Conservation (phyloP, 2,329 filamentous ascomycete genomes). For the Xenoacremonium recifei region DNA sequence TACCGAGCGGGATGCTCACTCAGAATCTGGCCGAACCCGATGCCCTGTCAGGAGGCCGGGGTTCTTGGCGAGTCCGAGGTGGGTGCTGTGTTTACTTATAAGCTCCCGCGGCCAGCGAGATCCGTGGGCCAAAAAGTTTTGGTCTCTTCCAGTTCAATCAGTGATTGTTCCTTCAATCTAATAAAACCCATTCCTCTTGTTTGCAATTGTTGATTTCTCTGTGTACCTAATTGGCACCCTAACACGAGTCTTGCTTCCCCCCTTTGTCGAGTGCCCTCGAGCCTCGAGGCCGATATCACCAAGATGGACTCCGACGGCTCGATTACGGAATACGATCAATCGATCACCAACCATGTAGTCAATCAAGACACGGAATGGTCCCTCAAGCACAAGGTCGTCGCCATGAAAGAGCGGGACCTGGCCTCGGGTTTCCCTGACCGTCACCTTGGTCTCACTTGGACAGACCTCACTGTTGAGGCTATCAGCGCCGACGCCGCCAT, state of each 20-base stretch:
- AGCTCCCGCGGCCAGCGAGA: too few species aligned
- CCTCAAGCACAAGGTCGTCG: constrained; percentile 47
- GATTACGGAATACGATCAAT: constrained; percentile 21
- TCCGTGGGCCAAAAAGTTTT: too few species aligned
- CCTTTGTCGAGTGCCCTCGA: too few species aligned
- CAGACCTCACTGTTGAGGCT: constrained; percentile 61
- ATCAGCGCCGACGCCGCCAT: constrained; percentile 60
- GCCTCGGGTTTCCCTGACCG: constrained; percentile 46
- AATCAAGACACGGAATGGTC: constrained; percentile 38
- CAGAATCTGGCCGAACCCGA: background rate
- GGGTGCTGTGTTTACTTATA: background rate
- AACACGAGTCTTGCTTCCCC: too few species aligned
- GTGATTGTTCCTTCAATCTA: background rate
- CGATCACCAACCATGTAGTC: constrained; percentile 5
- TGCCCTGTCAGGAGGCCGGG: background rate
- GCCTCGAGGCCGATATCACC: too few species aligned
- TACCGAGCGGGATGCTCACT: background rate
- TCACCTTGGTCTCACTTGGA: constrained; percentile 63
- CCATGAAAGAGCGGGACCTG: constrained; percentile 40
- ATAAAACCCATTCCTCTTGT: background rate
- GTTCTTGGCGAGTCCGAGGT: background rate
- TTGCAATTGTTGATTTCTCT: too few species aligned
- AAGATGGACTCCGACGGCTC: constrained; percentile 24
- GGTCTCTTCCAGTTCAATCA: too few species aligned
- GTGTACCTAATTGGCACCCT: too few species aligned